These are phyloP conservation scores for Talaromyces ruber DNA, from an alignment of 495 filamentous ascomycete genomes.

Conservation along the genomic window DNA sequence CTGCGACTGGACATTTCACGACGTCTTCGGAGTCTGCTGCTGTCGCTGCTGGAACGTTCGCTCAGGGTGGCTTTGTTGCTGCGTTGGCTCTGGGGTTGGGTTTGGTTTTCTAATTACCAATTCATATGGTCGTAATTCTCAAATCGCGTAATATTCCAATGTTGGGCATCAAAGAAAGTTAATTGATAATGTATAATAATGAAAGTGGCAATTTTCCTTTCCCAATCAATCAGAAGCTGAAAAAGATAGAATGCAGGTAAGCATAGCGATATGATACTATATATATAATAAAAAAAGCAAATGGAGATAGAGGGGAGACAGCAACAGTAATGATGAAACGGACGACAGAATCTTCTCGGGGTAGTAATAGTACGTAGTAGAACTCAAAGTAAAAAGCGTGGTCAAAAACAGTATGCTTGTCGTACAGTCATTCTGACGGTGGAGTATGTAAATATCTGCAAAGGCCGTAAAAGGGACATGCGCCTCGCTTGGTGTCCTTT, in stretches of 20 bases:
- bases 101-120: constrained; percentile 14
- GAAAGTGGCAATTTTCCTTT: neutral
- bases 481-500: neutral
- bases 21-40: constrained; percentile 10
- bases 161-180: neutral
- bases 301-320: neutral
- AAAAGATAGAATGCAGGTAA: neutral
- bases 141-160: neutral
- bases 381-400: neutral
- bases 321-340: neutral
- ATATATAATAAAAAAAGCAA: neutral
- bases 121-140: neutral
- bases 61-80: constrained; percentile 17
- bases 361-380: neutral
- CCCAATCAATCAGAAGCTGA: neutral
- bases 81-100: constrained; percentile 12
- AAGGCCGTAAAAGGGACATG: neutral
- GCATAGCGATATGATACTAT: neutral
- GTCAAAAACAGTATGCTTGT: neutral
- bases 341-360: neutral
- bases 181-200: constrained; percentile 1
- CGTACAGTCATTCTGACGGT: neutral
- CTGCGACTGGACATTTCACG: neutral
- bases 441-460: neutral
- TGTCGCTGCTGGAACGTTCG: constrained; percentile 6